phyloP scores from a whole-genome alignment of 768 basidiomycete species.

The Mycena vitilis region DNA sequence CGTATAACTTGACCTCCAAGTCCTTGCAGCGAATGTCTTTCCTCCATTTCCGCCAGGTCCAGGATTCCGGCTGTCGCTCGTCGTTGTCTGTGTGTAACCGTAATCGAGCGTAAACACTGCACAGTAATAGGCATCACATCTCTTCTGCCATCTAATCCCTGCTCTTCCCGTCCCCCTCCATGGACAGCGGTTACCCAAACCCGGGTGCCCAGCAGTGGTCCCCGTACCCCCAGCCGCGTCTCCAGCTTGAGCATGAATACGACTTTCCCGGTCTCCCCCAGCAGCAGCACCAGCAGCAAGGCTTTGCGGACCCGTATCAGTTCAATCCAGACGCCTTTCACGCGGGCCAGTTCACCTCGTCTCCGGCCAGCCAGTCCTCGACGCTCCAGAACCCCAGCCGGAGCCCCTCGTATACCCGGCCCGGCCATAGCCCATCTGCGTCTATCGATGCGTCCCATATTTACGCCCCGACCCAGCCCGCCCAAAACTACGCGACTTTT shows the following conservation, averaged over 20 bases:
- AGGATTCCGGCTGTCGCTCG: background rate
- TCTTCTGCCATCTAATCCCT: background rate
- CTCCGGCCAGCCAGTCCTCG: constrained; percentile 11
- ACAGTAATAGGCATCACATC: constrained; percentile 6
- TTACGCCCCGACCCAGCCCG: constrained; percentile 4
- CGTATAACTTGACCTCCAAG: constrained; percentile 8
- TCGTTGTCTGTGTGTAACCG: background rate
- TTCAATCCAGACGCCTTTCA: constrained; percentile 32
- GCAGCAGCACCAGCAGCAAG: constrained; percentile 21
- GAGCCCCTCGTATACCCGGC: constrained; percentile 20
- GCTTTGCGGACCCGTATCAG: constrained; percentile 29
- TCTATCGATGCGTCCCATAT: constrained; percentile 21
- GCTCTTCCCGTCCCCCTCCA: constrained; percentile 4
- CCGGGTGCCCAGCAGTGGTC: constrained; percentile 23
- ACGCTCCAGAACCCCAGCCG: constrained; percentile 13
- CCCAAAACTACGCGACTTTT: constrained; percentile 21
- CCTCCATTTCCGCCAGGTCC: background rate
- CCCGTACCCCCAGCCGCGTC: constrained; percentile 35
- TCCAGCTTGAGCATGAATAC: constrained; percentile 54
- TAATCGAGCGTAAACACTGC: constrained; percentile 7
- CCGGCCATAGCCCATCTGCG: constrained; percentile 27
- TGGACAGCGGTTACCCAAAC: constrained; percentile 20
- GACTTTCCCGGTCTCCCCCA: constrained; percentile 23
- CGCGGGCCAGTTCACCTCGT: constrained; percentile 33
- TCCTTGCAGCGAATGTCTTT: background rate